Percentiles rank a stretch among this genome's conserved stretches.
These are phyloP conservation scores for Kewa caespitosa DNA, from an alignment of 179 eudicot genomes.

Conservation along the genomic window DNA sequence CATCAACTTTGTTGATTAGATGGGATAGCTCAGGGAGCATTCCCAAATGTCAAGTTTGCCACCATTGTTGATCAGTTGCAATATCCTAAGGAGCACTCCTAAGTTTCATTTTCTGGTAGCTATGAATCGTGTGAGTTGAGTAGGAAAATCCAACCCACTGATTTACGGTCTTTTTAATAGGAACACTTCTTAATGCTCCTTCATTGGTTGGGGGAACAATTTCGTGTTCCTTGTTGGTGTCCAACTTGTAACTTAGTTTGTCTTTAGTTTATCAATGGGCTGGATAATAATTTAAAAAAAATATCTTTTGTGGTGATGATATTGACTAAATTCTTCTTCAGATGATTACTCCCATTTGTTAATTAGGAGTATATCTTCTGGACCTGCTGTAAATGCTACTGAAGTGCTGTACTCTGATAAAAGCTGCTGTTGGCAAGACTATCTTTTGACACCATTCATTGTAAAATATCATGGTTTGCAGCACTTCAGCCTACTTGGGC, in stretches of 20 bases:
- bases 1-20: not conserved
- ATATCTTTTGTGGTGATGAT: not conserved
- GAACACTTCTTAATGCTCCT: not conserved
- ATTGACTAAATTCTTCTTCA: not conserved
- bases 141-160: not conserved
- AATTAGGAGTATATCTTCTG: not conserved
- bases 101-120: no score
- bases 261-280: not conserved
- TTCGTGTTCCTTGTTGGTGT: not conserved
- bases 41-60: not conserved
- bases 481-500: no score
- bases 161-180: no score
- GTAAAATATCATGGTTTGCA: no score
- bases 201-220: not conserved
- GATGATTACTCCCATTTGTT: not conserved
- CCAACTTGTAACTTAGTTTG: not conserved
- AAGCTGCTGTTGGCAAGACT: not conserved
- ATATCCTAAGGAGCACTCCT: not conserved
- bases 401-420: not conserved
- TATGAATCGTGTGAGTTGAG: no score
- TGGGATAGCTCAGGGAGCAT: not conserved
- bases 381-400: not conserved
- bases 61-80: not conserved
- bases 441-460: not conserved
- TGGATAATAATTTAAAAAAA: not conserved